Evolutionary conservation across 371 early-diverging fungal species (phyloP), one percentile per base, ranked within the genome.

Genomic region (Mortierella sp.): DNA sequence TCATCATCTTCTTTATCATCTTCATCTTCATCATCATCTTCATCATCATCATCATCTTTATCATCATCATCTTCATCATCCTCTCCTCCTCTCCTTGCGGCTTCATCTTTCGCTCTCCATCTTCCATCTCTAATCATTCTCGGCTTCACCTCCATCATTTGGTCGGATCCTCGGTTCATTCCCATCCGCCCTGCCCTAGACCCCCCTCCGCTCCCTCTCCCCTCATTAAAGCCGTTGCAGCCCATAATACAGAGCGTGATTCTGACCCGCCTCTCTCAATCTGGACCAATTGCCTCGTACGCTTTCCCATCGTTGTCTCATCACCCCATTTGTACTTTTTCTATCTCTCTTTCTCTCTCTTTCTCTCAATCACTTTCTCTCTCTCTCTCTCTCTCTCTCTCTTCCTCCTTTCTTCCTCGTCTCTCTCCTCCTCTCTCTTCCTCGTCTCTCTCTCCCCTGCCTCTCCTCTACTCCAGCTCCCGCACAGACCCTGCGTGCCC

Each of bases 1-100:
- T 21, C 50, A n/a, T 50, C 50, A 16, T 50, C 50, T 21, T 63
- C 30, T 57, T 37, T 47, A n/a, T 56, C 28, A 51, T 64, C 53
- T 21, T 48, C 52, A 16, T 51, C 37, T 7, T 50, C n/a, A 28
- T 50, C 1, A 25, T 7, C 58, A 48, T 26, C 53, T 26, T 21
- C 26, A 7, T 21, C 47, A 14, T 2, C 11, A 45, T 59, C 30
- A 19, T 55, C 45, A 23, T 55, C 37, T 5, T 37, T 9, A 37
- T 37, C 37, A 37, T 37, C 37, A 37, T 37, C 37, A 37, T 37
- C 37, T 5, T 37, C 37, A 37, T 37, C 37, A 16, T 53, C 26
- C 11, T n/a, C n/a, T n/a, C n/a, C n/a, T n/a, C n/a, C n/a, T 21
- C 7, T 14, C 3, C 45, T 37, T 6, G 16, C 44, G 43, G 0